Evolutionary conservation across 2,329 filamentous ascomycete species (phyloP).

Genomic region (Colletotrichum sp.): DNA sequence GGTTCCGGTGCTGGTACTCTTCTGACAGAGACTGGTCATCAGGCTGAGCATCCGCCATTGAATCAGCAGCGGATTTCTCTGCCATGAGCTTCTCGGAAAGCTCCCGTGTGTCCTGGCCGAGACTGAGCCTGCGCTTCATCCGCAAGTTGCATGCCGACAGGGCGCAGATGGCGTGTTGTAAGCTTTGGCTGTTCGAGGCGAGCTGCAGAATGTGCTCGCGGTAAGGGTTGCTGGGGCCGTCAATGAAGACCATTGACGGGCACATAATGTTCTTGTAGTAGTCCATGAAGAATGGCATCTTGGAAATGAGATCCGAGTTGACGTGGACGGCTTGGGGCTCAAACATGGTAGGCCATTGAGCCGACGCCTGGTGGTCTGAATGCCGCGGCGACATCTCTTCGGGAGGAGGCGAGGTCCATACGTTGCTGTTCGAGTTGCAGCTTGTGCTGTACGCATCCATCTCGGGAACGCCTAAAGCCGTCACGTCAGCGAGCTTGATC

Average conservation of each 20-base stretch:
- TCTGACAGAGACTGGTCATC: slow-evolving; percentile 76
- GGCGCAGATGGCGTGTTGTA: slow-evolving; percentile 93
- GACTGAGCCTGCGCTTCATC: slow-evolving; percentile 76
- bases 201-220: slow-evolving; percentile 81
- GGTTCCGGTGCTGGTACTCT: slow-evolving; percentile 79
- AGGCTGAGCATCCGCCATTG: slow-evolving; percentile 49
- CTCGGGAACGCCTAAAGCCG: slow-evolving; percentile 53
- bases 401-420: slow-evolving; percentile 51
- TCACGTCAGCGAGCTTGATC: slow-evolving; percentile 25
- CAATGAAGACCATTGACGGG: slow-evolving; percentile 89
- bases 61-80: slow-evolving; percentile 50
- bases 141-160: slow-evolving; percentile 88
- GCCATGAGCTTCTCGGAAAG: slow-evolving; percentile 51
- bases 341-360: slow-evolving; percentile 52
- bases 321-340: slow-evolving; percentile 54
- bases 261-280: slow-evolving; percentile 95
- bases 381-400: slow-evolving; percentile 51
- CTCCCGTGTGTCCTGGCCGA: slow-evolving; percentile 61
- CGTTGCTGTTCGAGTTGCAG: slow-evolving; percentile 50
- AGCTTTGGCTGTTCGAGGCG: slow-evolving; percentile 76
- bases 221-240: slow-evolving; percentile 85
- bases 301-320: slow-evolving; percentile 70
- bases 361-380: slow-evolving; percentile 46
- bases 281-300: slow-evolving; percentile 88
- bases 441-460: slow-evolving; percentile 58